A percentile compares a stretch with the other conserved stretches of the same genome.
Conservation (phyloP, 2,329 filamentous ascomycete genomes). For the Zasmidium citrigriseum region DNA sequence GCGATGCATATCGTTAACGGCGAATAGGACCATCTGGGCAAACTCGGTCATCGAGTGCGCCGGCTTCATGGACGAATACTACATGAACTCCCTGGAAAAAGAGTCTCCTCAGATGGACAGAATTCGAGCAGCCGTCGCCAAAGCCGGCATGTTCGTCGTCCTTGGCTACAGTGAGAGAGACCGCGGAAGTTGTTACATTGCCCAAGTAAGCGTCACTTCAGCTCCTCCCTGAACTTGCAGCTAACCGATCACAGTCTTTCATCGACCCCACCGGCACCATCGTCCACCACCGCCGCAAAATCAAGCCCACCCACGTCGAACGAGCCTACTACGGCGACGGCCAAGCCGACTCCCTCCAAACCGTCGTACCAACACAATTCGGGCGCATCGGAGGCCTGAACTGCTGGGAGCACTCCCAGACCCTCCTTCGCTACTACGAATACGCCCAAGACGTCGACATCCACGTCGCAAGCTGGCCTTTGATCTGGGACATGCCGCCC, state of each 20-base stretch:
- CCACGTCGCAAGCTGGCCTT: slow-evolving; percentile 9
- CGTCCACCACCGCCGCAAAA: slow-evolving; percentile 58
- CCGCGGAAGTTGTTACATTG: slow-evolving; percentile 53
- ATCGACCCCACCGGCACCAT: slow-evolving; percentile 51
- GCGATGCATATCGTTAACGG: slow-evolving; percentile 56
- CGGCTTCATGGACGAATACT: slow-evolving; percentile 46
- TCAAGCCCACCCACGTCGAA: slow-evolving; percentile 60
- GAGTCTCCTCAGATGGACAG: slow-evolving; percentile 57
- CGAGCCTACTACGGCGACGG: slow-evolving; percentile 58
- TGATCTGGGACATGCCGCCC: slow-evolving; percentile 6
- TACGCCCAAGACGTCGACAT: slow-evolving; percentile 1
- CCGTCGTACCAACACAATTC: slow-evolving; percentile 41
- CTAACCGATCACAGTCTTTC: slow-evolving; percentile 29
- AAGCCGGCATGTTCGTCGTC: slow-evolving; percentile 54
- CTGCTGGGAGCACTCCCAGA: slow-evolving; percentile 2
- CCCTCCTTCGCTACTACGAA: background rate
- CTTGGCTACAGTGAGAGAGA: slow-evolving; percentile 57
- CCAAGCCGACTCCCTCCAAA: slow-evolving; percentile 52
- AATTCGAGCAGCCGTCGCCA: slow-evolving; percentile 52
- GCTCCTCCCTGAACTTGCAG: fast-evolving
- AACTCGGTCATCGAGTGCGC: slow-evolving; percentile 33
- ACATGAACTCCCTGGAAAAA: slow-evolving; percentile 51
- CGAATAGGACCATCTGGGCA: slow-evolving; percentile 48
- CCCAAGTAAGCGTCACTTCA: slow-evolving; percentile 41
- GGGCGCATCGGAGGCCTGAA: background rate